These are phyloP conservation scores for Phytophthora cactorum DNA, from an alignment of 352 stramenopile genomes.

Conservation along the genomic window DNA sequence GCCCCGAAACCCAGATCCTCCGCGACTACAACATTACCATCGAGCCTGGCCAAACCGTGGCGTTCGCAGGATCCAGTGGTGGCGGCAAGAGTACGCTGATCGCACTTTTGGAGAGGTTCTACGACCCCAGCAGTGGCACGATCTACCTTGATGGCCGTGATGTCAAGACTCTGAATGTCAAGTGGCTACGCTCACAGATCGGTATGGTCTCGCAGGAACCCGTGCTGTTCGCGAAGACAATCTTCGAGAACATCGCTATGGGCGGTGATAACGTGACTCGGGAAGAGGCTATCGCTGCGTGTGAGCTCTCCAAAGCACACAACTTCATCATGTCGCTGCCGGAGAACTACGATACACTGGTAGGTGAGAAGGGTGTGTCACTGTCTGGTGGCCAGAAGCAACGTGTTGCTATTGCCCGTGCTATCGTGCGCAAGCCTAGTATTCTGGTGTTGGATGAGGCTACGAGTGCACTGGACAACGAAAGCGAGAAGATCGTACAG, in stretches of 20 bases:
- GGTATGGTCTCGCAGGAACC: slow-evolving; percentile 80
- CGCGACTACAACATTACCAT: slow-evolving; percentile 81
- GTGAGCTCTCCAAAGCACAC: slow-evolving; percentile 85
- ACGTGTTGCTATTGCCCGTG: slow-evolving; percentile 35
- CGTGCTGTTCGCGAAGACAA: slow-evolving; percentile 82
- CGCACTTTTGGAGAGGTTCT: slow-evolving; percentile 81
- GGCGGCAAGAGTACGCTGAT: slow-evolving; percentile 90
- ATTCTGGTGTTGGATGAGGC: slow-evolving; percentile 27
- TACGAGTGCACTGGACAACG: slow-evolving; percentile 25
- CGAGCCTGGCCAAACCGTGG: slow-evolving; percentile 74
- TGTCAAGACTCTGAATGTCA: slow-evolving; percentile 71
- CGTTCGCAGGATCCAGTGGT: slow-evolving; percentile 88
- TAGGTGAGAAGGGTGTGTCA: slow-evolving; percentile 60
- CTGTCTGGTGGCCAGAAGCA: slow-evolving; percentile 65
- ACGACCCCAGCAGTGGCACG: slow-evolving; percentile 68
- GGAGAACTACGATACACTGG: slow-evolving; percentile 88
- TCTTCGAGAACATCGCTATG: slow-evolving; percentile 90
- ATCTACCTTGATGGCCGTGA: slow-evolving; percentile 81
- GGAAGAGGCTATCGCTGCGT: slow-evolving; percentile 83
- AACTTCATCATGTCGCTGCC: slow-evolving; percentile 92
- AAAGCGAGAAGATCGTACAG: slow-evolving; percentile 49
- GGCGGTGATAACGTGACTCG: slow-evolving; percentile 52
- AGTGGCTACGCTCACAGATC: slow-evolving; percentile 62
- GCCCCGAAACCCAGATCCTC: slow-evolving; percentile 68
- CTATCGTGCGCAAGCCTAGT: slow-evolving; percentile 24